Evolutionary conservation across 2,329 filamentous ascomycete genomes (phyloP), one percentile per base, ranked within the genome.

Genomic region (Fusarium marasasianum): DNA sequence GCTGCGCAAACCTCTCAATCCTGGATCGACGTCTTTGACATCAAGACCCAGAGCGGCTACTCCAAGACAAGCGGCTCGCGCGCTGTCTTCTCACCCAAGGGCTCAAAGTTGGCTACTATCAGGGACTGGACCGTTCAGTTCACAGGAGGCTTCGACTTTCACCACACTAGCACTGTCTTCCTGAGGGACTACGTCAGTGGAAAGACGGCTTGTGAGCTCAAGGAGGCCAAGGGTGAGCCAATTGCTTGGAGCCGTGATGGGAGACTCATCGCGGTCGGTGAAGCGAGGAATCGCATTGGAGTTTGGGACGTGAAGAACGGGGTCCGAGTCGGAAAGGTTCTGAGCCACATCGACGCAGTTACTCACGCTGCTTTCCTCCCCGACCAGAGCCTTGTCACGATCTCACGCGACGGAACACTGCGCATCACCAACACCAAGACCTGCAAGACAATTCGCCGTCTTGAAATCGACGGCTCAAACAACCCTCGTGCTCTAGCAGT

Each of bases 351-450:
- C 53, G 82, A 81, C 50, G 67, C 74, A 47, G 76, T 85, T 35
- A 84, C 81, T 10, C 82, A 84, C 76, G 76, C 82, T 6, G 79
- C 79, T 45, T 84, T 85, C 22, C 76, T 79, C 50, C 77, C 80
- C 1, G 77, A 79, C 22, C 70, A 69, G 13, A 76, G 66, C 43
- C 64, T 86, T 4, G 83, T 83, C 6, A 84, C 82, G 1, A 74
- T 80, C 17, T 82, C 82, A 4, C 74, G 76, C 29, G 84, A 85
- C 18, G 83, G 83, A 6, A 83, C 79, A 3, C 72, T 83, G 29
- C 77, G 84, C 44, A 73, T 85, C 60, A 84, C 81, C 37, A 75
- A 82, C 55, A 72, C 80, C 0, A 40, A 43, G 17, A 80, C 79
- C 6, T 79, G 77, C 53, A 78, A 77, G 73, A 85, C 84, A n/a